Percentiles rank a stretch among this genome's conserved stretches.
phyloP scores from a whole-genome alignment of 2,329 filamentous ascomycete genomes.

The Colletotrichum sp. region DNA sequence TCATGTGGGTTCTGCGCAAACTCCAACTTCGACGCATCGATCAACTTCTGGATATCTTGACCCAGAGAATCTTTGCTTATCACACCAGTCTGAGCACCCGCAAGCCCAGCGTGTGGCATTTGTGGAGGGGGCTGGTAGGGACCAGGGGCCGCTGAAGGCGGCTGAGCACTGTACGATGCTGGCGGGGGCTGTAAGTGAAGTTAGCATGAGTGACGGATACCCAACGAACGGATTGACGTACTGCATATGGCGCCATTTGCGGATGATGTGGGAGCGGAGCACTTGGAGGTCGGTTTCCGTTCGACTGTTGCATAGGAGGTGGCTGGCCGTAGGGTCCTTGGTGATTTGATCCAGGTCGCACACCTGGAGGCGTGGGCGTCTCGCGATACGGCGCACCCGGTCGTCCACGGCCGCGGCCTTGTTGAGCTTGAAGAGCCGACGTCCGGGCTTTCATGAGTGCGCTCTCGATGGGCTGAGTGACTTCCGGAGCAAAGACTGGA shows the following conservation, averaged over 20 bases:
- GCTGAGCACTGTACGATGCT: constrained; percentile 39
- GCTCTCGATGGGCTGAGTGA: constrained; percentile 91
- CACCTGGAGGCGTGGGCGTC: constrained; percentile 75
- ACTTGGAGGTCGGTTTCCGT: constrained; percentile 28
- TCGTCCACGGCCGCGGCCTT: constrained; percentile 37
- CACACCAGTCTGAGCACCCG: constrained; percentile 35
- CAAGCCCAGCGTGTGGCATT: constrained; percentile 42
- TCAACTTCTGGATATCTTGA: constrained; percentile 81
- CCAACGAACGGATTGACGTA: neutral
- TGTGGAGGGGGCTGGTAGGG: constrained; percentile 47
- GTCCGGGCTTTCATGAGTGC: constrained; percentile 83
- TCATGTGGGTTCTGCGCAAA: constrained; percentile 80
- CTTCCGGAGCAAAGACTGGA: constrained; percentile 87
- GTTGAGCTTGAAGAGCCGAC: constrained; percentile 56
- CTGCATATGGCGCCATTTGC: constrained; percentile 11
- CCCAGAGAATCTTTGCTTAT: constrained; percentile 77
- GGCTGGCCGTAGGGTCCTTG: constrained; percentile 37
- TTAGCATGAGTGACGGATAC: neutral
- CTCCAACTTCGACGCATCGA: constrained; percentile 73
- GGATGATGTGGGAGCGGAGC: constrained; percentile 18
- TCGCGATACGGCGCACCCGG: constrained; percentile 65
- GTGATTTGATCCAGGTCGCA: constrained; percentile 37
- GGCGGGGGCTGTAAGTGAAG: constrained; percentile 36
- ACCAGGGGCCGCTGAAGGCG: constrained; percentile 35
- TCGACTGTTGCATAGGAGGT: constrained; percentile 39